Percentiles rank a stretch among this genome's conserved stretches.
phyloP scores from a whole-genome alignment of 805 yeast species.

The Kregervanrija pseudodelftensis region DNA sequence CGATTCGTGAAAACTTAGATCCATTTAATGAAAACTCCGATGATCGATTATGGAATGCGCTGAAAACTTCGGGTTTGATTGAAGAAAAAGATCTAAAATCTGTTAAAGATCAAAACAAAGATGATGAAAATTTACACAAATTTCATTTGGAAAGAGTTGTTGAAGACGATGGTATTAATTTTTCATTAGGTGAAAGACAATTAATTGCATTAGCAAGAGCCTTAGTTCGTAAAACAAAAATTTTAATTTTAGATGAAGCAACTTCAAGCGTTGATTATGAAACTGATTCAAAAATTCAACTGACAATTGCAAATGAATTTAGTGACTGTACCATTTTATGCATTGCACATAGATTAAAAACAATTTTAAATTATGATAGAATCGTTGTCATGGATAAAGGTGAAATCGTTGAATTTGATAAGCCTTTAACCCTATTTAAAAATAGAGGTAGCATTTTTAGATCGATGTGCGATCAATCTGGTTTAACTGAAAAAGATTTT shows the following conservation, averaged over 20 bases:
- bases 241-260: conserved; percentile 68
- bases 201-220: conserved; percentile 66
- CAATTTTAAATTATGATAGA: conserved; percentile 53
- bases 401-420: conserved; percentile 44
- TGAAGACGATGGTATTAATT: conserved; percentile 64
- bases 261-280: conserved; percentile 71
- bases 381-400: conserved; percentile 57
- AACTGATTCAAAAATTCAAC: conserved; percentile 60
- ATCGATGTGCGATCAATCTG: conserved; percentile 44
- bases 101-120: conserved; percentile 27
- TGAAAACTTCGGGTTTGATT: conserved; percentile 50
- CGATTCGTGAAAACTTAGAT: conserved; percentile 53
- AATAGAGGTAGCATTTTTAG: conserved; percentile 37
- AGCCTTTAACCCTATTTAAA: conserved; percentile 40
- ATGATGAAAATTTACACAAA: conserved; percentile 35
- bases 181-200: conserved; percentile 68
- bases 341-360: conserved; percentile 65
- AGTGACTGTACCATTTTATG: conserved; percentile 58
- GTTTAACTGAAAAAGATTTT: conserved; percentile 36
- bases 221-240: conserved; percentile 52
- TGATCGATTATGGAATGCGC: conserved; percentile 49
- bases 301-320: conserved; percentile 52
- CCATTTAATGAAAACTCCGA: conserved; percentile 50
- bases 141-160: conserved; percentile 56
- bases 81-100: conserved; percentile 30